Conservation (phyloP, 148 eudicot genomes). For the Vaccinium darrowii region DNA sequence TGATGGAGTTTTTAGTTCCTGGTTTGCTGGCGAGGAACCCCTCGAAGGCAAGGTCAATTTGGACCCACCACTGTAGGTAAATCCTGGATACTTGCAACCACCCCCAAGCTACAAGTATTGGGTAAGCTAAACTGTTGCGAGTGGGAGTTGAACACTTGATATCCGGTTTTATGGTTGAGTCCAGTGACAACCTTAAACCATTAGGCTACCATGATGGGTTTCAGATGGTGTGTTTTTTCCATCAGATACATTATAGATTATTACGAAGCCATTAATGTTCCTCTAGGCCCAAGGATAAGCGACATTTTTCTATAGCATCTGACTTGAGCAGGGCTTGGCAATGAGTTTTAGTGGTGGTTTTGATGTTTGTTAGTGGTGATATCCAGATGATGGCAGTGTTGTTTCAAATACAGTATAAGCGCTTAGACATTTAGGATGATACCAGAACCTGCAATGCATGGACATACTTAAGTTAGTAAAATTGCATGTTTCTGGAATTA, state of each 20-base stretch:
- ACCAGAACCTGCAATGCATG: neutral
- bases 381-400: neutral
- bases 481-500: neutral
- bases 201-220: neutral
- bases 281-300: neutral
- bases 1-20: neutral
- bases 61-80: no score
- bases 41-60: neutral
- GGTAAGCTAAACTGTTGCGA: neutral
- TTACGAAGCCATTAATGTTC: neutral
- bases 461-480: neutral
- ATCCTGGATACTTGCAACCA: neutral
- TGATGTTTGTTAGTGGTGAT: neutral
- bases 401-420: neutral
- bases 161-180: neutral
- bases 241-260: neutral
- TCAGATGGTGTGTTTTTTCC: neutral
- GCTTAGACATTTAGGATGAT: neutral
- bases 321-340: neutral
- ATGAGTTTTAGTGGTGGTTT: neutral
- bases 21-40: neutral
- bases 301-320: neutral
- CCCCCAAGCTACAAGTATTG: neutral
- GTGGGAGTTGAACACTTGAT: neutral
- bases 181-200: neutral